Base-by-base conservation (phyloP, 495 filamentous ascomycete genomes). In the Neurospora sp. region DNA sequence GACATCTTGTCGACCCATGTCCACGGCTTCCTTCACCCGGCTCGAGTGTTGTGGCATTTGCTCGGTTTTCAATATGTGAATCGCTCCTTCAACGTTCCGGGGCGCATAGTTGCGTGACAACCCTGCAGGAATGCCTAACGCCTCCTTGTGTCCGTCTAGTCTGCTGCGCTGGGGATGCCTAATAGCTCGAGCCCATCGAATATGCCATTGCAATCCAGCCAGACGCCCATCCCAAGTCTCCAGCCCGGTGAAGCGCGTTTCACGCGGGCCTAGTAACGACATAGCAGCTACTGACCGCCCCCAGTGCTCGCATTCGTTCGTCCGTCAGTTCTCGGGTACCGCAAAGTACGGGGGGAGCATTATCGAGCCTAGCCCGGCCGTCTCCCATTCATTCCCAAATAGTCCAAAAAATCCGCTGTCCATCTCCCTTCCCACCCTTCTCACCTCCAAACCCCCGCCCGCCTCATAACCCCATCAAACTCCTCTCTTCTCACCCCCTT, bases 401-500 rank as follows among this genome's bases (percentile, higher is more conserved):
- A 10, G 1, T 27, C 9, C 68, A 39, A 68, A 27, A 27, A 37
- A 37, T 1, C 35, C 0, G 35, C 35, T 37, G 5, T 37, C 35
- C 35, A 37, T 37, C 35, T n/a, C 40, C 27, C 41, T 5, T 65
- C 18, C 35, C 10, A 31, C 42, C n/a, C 47, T 39, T 20, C 22
- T 85, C 79, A 87, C 79, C 86, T 88, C 83, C 93, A 94, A 73
- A 93, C 90, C 9, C 94, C 94, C 4, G 94, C 94, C 78, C 93
- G 84, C 70, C 83, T 87, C 94, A 97, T 94, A 16, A 97, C 92
- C 69, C 85, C 88, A 82, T 93, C 91, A 80, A 98, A 97, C 79
- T 96, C 92, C 68, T 90, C 90, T 77, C 89, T 81, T 65, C 84
- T 87, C 38, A 97, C 96, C 10, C 93, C 94, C 71, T 81, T 86